These are phyloP conservation scores for Colletotrichum euphorbiae DNA, from an alignment of 2,329 filamentous ascomycete genomes.

Conservation along the genomic window DNA sequence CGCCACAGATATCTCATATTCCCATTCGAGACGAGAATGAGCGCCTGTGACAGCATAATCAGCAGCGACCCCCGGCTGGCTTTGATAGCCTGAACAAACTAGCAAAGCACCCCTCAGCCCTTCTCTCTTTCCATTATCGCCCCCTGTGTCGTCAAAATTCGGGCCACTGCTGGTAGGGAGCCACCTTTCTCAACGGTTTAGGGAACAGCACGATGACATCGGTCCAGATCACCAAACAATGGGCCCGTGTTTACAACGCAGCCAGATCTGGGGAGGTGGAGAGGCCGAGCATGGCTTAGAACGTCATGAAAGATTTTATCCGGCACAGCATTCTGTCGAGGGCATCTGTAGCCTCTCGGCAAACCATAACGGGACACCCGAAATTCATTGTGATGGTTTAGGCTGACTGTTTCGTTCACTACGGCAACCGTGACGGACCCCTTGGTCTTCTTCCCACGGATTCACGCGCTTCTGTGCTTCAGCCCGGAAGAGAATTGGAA, in stretches of 20 bases:
- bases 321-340: background rate
- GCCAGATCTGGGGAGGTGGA: conserved; percentile 16
- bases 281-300: background rate
- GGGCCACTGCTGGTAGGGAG: background rate
- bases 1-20: conserved; percentile 7
- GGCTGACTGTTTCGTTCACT: background rate
- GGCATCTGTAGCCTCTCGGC: background rate
- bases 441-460: background rate
- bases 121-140: background rate
- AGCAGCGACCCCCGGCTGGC: conserved; percentile 20
- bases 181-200: conserved; percentile 13
- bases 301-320: conserved; percentile 36
- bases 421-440: background rate
- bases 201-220: conserved; percentile 32
- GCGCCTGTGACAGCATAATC: conserved; percentile 29
- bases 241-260: conserved; percentile 3
- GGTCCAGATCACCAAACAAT: background rate
- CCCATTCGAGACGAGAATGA: background rate
- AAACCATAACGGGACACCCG: background rate
- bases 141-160: conserved; percentile 19
- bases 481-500: too few relatives aligned
- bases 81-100: background rate
- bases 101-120: background rate
- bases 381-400: background rate
- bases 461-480: background rate